Conservation (phyloP, 2,329 filamentous ascomycete species). For the Fusarium algeriense region DNA sequence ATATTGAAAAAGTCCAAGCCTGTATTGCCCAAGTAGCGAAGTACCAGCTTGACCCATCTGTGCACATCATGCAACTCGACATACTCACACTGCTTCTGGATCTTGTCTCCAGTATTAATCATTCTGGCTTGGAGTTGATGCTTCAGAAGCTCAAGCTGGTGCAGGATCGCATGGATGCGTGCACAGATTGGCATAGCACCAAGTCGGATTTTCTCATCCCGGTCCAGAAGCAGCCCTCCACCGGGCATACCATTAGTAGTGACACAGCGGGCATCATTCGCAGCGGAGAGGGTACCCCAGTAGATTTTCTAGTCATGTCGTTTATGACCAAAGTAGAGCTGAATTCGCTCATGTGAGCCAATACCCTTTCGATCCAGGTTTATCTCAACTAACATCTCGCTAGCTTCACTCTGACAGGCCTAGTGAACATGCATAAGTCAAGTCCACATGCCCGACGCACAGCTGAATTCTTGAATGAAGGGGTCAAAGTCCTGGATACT, state of each 20-base stretch:
- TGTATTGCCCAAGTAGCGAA: conserved; percentile 81
- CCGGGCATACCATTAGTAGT: conserved; percentile 64
- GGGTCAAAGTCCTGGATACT: conserved; percentile 60
- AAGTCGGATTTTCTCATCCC: conserved; percentile 67
- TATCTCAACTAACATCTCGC: conserved; percentile 28
- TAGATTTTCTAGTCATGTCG: conserved; percentile 70
- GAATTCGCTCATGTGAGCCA: conserved; percentile 65
- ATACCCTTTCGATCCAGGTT: not conserved
- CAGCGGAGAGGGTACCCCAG: conserved; percentile 58
- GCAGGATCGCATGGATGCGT: conserved; percentile 71
- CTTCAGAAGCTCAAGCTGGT: conserved; percentile 71
- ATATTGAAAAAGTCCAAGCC: conserved; percentile 76
- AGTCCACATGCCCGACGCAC: conserved; percentile 51
- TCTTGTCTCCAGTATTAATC: conserved; percentile 75
- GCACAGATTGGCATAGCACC: conserved; percentile 62
- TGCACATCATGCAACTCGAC: conserved; percentile 73
- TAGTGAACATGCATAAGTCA: conserved; percentile 59
- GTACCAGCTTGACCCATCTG: conserved; percentile 74
- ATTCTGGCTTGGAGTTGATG: conserved; percentile 69
- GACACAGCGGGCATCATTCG: conserved; percentile 69
- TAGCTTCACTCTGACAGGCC: conserved; percentile 68
- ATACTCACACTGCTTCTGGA: conserved; percentile 76
- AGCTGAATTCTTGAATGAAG: conserved; percentile 58
- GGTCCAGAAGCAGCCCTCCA: conserved; percentile 63
- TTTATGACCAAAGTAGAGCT: conserved; percentile 72